phyloP scores from a whole-genome alignment of 1,284 basidiomycete genomes.

The Austroboletus rostrupii region DNA sequence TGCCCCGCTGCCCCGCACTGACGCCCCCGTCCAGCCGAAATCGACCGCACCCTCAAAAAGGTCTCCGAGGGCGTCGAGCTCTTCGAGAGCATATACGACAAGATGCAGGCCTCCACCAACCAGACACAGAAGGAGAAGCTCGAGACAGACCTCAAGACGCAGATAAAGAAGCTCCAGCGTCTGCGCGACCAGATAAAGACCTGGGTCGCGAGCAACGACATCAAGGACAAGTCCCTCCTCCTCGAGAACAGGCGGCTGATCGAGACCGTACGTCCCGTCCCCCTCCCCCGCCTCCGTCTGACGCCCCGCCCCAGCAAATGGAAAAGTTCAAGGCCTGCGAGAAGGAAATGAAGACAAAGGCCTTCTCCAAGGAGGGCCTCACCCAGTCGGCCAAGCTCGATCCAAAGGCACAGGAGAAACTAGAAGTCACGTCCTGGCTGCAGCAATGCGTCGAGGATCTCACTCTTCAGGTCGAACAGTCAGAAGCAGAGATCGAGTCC shows the following conservation, averaged over 20 bases:
- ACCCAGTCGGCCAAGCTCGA: conserved; percentile 93
- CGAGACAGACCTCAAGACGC: conserved; percentile 92
- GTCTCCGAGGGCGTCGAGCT: conserved; percentile 90
- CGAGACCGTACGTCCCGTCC: conserved; percentile 78
- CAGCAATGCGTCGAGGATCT: conserved; percentile 89
- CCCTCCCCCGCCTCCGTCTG: conserved; percentile 1
- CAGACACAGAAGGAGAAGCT: conserved; percentile 97
- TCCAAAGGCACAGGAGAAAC: conserved; percentile 95
- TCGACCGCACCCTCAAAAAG: conserved; percentile 94
- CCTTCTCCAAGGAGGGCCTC: conserved; percentile 98
- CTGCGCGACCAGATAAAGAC: conserved; percentile 99
- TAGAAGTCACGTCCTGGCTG: conserved; percentile 86
- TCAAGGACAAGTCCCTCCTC: conserved; percentile 96
- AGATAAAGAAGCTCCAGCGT: conserved; percentile 99
- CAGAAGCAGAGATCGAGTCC: conserved; percentile 95
- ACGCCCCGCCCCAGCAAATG: conserved; percentile 79
- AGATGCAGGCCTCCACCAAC: conserved; percentile 92
- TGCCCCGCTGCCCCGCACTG: too few species aligned
- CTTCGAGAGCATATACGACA: conserved; percentile 94
- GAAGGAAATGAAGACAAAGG: conserved; percentile 99
- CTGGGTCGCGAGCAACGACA: conserved; percentile 97
- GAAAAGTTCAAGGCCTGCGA: conserved; percentile 99
- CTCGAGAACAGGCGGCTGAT: conserved; percentile 94
- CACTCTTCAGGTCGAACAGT: conserved; percentile 86
- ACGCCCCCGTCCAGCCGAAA: conserved; percentile 66